Conservation (phyloP, 2,329 filamentous ascomycete genomes). For the Cercospora zeae-maydis region DNA sequence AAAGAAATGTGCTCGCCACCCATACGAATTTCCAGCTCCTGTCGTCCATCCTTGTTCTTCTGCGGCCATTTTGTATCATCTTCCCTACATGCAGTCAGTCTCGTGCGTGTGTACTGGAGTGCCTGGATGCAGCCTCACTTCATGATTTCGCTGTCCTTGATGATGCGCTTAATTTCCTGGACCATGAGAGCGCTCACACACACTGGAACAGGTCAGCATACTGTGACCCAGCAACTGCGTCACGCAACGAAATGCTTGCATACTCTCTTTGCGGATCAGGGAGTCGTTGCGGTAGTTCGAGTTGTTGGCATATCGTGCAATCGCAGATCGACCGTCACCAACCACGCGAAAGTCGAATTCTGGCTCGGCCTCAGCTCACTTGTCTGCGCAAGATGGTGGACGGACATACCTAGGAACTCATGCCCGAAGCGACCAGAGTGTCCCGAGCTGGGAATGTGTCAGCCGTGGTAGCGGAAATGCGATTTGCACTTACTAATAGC, state of each 20-base stretch:
- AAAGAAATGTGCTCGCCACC: slow-evolving; percentile 97
- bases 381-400: background rate
- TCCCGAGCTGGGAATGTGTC: slow-evolving; percentile 66
- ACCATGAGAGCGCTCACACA: slow-evolving; percentile 89
- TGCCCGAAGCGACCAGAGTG: slow-evolving; percentile 97
- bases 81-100: slow-evolving; percentile 58
- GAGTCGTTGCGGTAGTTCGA: slow-evolving; percentile 99
- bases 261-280: slow-evolving; percentile 98
- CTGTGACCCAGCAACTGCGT: no score
- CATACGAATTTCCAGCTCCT: slow-evolving; percentile 90
- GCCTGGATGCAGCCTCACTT: slow-evolving; percentile 58
- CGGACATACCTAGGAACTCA: slow-evolving; percentile 81
- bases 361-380: slow-evolving; percentile 40
- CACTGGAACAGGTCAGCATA: slow-evolving; percentile 56
- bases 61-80: slow-evolving; percentile 98
- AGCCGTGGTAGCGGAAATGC: slow-evolving; percentile 4
- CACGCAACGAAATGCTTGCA: slow-evolving; percentile 35
- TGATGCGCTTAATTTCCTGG: slow-evolving; percentile 92
- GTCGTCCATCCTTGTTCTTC: slow-evolving; percentile 97
- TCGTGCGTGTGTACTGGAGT: background rate
- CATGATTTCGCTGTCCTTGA: slow-evolving; percentile 94
- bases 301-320: slow-evolving; percentile 97
- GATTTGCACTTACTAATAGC: slow-evolving; percentile 79
- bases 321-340: slow-evolving; percentile 87
- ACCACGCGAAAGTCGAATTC: slow-evolving; percentile 96